Evolutionary conservation across 495 filamentous ascomycete species (phyloP).

Genomic region (Xylaria venustula): DNA sequence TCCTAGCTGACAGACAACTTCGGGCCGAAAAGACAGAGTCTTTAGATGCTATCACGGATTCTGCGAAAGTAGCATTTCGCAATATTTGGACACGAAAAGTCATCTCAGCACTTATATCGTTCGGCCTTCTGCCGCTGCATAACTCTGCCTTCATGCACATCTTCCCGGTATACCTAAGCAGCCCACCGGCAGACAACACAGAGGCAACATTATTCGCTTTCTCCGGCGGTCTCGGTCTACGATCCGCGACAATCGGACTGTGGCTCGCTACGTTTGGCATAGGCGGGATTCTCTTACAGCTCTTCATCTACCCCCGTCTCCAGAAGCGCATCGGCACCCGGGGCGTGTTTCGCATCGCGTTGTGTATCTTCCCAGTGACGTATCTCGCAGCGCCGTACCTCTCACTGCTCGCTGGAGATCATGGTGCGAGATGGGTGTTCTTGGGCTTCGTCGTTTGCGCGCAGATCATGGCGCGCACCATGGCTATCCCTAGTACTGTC

Average conservation of each 20-base stretch:
- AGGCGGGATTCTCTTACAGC: conserved; percentile 66
- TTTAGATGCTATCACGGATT: conserved; percentile 1
- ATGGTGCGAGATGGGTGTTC: conserved; percentile 43
- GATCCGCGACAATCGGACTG: conserved; percentile 65
- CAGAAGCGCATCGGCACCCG: conserved; percentile 61
- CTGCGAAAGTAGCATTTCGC: conserved; percentile 49
- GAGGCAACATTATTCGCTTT: conserved; percentile 60
- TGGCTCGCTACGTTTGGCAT: conserved; percentile 69
- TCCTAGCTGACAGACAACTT: conserved; percentile 18
- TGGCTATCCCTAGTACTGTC: conserved; percentile 64
- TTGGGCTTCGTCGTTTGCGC: conserved; percentile 61
- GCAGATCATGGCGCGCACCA: conserved; percentile 71
- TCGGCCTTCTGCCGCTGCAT: conserved; percentile 70
- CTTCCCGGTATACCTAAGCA: conserved; percentile 70
- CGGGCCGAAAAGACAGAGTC: background rate
- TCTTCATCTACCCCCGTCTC: conserved; percentile 66
- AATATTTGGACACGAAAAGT: conserved; percentile 64
- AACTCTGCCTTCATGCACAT: conserved; percentile 73
- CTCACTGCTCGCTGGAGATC: conserved; percentile 50
- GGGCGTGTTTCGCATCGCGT: conserved; percentile 54
- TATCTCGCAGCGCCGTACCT: conserved; percentile 70
- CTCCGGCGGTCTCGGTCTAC: conserved; percentile 68
- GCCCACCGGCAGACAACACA: conserved; percentile 53
- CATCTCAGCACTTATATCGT: conserved; percentile 58
- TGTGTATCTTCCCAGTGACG: conserved; percentile 63